Percentiles rank a stretch among this genome's conserved stretches.
Evolutionary conservation across 495 filamentous ascomycete species (phyloP).

Genomic region (Friedmanniomyces simplex): DNA sequence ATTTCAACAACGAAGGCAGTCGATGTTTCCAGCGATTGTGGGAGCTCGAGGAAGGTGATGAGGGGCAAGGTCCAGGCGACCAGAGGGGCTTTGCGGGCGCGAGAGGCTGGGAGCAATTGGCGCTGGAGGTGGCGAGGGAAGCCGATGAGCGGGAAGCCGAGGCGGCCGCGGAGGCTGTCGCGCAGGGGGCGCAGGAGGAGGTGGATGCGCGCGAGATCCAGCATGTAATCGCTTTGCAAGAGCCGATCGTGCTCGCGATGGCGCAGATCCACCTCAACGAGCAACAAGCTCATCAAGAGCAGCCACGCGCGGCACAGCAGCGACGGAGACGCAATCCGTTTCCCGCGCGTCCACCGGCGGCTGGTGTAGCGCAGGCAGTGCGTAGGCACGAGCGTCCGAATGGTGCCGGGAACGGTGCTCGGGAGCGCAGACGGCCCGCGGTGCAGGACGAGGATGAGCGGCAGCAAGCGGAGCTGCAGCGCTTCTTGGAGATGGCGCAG

Average conservation of each 20-base stretch:
- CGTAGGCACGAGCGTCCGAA: slow-evolving; percentile 8
- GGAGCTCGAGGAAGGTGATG: slow-evolving; percentile 81
- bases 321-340: slow-evolving; percentile 10
- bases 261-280: slow-evolving; percentile 8
- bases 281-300: background rate
- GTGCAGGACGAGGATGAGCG: slow-evolving; percentile 12
- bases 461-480: slow-evolving; percentile 35
- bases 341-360: slow-evolving; percentile 3
- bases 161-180: slow-evolving; percentile 12
- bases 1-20: slow-evolving; percentile 64
- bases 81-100: slow-evolving; percentile 38
- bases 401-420: background rate
- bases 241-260: background rate
- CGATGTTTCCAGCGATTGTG: slow-evolving; percentile 75
- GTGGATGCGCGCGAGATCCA: background rate
- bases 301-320: background rate
- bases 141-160: slow-evolving; percentile 12
- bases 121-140: slow-evolving; percentile 15
- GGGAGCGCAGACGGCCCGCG: background rate
- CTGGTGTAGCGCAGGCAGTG: slow-evolving; percentile 6
- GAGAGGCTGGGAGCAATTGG: slow-evolving; percentile 21
- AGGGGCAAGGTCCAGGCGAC: slow-evolving; percentile 45
- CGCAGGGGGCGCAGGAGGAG: background rate
- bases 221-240: background rate
- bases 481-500: slow-evolving; percentile 44